phyloP scores from a whole-genome alignment of 306 rosid genomes.

The Hylodesmum podocarpum region DNA sequence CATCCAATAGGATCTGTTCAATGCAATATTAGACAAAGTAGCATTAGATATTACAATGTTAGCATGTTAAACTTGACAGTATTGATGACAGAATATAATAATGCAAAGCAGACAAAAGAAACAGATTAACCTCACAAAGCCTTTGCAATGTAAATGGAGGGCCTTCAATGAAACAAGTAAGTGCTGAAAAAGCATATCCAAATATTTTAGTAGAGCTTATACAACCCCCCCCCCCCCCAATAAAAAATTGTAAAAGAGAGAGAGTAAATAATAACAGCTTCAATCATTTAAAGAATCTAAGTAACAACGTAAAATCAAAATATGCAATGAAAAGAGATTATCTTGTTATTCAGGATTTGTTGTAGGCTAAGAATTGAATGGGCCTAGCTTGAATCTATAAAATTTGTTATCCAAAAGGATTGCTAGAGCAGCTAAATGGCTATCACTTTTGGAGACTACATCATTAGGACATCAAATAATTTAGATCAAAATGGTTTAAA shows the following conservation, averaged over 20 bases:
- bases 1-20: constrained; percentile 82
- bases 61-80: constrained; percentile 7
- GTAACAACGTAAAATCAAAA: neutral
- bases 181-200: constrained; percentile 55
- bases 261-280: neutral
- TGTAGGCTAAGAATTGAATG: neutral
- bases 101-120: constrained; percentile 1
- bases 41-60: neutral
- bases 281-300: neutral
- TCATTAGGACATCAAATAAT: constrained; percentile 8
- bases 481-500: neutral
- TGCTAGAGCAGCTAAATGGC: constrained; percentile 14
- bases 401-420: neutral
- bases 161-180: constrained; percentile 72
- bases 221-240: neutral
- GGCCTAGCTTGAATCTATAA: neutral
- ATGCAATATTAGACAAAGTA: constrained; percentile 20
- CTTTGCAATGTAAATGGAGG: constrained; percentile 98
- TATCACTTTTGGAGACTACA: neutral
- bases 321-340: neutral
- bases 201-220: constrained; percentile 11
- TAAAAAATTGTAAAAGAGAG: neutral
- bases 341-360: neutral
- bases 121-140: constrained; percentile 73
- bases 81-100: neutral